Conservation (phyloP, 345 rosid genomes). For the Syzygium jambos region DNA sequence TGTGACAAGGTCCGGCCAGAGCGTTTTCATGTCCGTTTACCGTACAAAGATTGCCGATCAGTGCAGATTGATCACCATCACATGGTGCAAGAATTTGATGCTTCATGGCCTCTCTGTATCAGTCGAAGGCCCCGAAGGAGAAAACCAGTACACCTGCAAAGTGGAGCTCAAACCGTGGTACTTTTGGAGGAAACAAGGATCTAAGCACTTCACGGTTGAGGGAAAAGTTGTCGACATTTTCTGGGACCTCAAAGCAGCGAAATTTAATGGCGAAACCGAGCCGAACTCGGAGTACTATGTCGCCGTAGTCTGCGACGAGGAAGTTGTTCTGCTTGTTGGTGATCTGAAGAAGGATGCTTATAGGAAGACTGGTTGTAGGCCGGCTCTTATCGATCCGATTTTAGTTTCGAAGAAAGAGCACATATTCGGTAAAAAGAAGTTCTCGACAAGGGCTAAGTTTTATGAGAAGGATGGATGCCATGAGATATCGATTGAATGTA, state of each 20-base stretch:
- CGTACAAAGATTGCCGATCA: constrained; percentile 49
- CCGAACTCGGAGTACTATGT: constrained; percentile 63
- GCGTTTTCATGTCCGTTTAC: constrained; percentile 54
- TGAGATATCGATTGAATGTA: constrained; percentile 61
- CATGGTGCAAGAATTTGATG: constrained; percentile 61
- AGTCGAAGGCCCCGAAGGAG: constrained; percentile 38
- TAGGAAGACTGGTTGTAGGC: constrained; percentile 55
- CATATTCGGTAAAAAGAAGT: constrained; percentile 55
- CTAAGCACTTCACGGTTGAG: constrained; percentile 36
- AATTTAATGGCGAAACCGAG: constrained; percentile 62
- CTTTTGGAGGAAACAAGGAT: constrained; percentile 74
- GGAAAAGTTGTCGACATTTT: constrained; percentile 44
- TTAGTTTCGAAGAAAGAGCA: constrained; percentile 64
- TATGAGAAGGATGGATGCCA: constrained; percentile 41
- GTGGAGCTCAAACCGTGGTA: constrained; percentile 75
- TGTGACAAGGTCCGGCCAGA: constrained; percentile 56
- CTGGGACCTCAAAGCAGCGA: constrained; percentile 63
- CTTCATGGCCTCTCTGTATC: constrained; percentile 54
- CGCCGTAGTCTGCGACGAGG: constrained; percentile 72
- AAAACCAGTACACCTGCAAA: constrained; percentile 39
- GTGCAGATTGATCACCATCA: constrained; percentile 46
- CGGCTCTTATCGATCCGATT: constrained; percentile 54
- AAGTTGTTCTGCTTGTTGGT: constrained; percentile 72
- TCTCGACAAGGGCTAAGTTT: constrained; percentile 38
- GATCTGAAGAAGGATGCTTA: constrained; percentile 74